phyloP scores from a whole-genome alignment of 108 stramenopile genomes.

The Phaeodactylum tricornutum region DNA sequence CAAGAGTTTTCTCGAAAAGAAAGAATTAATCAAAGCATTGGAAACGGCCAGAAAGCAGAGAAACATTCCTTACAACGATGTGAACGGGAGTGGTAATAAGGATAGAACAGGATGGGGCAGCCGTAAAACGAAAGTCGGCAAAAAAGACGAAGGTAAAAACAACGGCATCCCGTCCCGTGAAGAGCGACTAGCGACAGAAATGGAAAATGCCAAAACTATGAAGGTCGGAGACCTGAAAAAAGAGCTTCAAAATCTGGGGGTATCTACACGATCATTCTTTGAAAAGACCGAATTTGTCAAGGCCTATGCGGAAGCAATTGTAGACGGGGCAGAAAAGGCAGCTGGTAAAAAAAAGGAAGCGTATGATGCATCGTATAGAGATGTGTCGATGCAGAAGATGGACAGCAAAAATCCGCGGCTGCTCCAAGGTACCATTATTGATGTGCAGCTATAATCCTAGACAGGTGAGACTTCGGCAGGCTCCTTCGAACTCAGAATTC shows the following conservation, averaged over 20 bases:
- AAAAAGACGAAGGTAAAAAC: not conserved
- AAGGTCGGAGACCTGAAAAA: slow-evolving; percentile 41
- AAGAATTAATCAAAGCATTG: slow-evolving; percentile 56
- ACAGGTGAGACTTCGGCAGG: no score
- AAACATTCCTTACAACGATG: slow-evolving; percentile 33
- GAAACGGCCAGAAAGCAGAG: slow-evolving; percentile 56
- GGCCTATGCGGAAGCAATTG: slow-evolving; percentile 44
- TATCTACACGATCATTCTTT: slow-evolving; percentile 50
- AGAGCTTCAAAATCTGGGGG: slow-evolving; percentile 42
- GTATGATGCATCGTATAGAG: slow-evolving; percentile 52
- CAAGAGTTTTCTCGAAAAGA: slow-evolving; percentile 54
- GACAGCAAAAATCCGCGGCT: slow-evolving; percentile 1
- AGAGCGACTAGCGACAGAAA: slow-evolving; percentile 42
- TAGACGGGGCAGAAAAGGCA: slow-evolving; percentile 22
- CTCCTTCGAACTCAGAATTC: no score
- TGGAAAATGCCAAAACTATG: slow-evolving; percentile 50
- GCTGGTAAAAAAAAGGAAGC: slow-evolving; percentile 25
- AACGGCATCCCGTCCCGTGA: slow-evolving; percentile 17
- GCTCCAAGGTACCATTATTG: slow-evolving; percentile 2
- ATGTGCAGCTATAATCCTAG: not conserved
- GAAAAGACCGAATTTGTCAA: slow-evolving; percentile 52
- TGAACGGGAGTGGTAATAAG: slow-evolving; percentile 1
- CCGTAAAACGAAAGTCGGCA: no score
- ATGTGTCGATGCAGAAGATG: slow-evolving; percentile 53
- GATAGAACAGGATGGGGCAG: not conserved